Percentiles rank a stretch among this genome's conserved stretches.
Evolutionary conservation across 257 asterid genomes (phyloP).

Genomic region (Rauvolfia tetraphylla): DNA sequence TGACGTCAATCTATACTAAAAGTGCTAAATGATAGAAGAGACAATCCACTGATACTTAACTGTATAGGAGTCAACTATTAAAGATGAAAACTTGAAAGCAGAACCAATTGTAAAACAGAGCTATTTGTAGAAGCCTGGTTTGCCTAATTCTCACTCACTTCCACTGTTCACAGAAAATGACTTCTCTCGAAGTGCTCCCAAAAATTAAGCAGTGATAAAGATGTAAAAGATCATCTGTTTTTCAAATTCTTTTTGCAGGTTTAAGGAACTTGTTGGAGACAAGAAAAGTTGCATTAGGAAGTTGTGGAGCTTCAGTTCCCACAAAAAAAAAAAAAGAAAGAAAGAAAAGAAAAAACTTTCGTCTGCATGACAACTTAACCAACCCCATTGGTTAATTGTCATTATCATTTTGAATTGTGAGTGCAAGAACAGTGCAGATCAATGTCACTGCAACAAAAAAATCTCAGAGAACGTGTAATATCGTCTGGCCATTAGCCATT

Average conservation of each 20-base stretch:
- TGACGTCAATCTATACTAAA: constrained; percentile 9
- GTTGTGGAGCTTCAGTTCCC: constrained; percentile 23
- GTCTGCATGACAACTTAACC: constrained; percentile 32
- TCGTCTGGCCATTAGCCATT: constrained; percentile 11
- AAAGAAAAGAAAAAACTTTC: constrained; percentile 16
- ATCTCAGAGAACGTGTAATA: constrained; percentile 6
- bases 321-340: too few relatives aligned
- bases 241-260: constrained; percentile 36
- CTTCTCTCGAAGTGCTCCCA: constrained; percentile 31
- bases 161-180: constrained; percentile 33
- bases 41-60: neutral
- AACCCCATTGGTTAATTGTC: constrained; percentile 18
- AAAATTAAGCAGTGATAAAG: constrained; percentile 40
- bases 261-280: constrained; percentile 29
- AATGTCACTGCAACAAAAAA: constrained; percentile 12
- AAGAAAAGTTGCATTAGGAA: constrained; percentile 21
- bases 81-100: constrained; percentile 16
- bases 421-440: constrained; percentile 27
- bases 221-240: constrained; percentile 32
- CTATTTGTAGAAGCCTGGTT: constrained; percentile 1
- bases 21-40: constrained; percentile 1
- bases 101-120: constrained; percentile 1
- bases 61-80: neutral
- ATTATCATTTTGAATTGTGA: constrained; percentile 3
- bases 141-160: constrained; percentile 14